A percentile compares a stretch with the other conserved stretches of the same genome.
Conservation (phyloP, 805 yeast species). For the Teunomyces funiuensis region DNA sequence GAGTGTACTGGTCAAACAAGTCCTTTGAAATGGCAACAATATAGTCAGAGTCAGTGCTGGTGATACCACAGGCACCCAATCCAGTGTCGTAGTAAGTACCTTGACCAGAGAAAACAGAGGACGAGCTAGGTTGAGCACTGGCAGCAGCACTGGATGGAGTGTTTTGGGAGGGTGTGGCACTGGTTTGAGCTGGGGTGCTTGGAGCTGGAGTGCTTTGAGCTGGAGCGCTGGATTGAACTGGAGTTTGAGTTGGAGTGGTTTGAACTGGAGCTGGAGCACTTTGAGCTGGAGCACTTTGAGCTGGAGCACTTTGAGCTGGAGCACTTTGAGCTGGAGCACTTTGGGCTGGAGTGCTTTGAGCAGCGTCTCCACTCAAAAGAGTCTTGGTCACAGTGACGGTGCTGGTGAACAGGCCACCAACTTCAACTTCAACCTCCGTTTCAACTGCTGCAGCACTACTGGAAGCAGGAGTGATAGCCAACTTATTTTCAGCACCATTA, state of each 20-base stretch:
- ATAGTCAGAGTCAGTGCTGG: constrained; percentile 45
- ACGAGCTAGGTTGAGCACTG: constrained; percentile 11
- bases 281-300: constrained; percentile 1
- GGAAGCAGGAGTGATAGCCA: background rate
- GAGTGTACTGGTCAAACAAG: constrained; percentile 36
- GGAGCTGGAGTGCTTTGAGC: constrained; percentile 15
- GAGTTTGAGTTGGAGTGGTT: background rate
- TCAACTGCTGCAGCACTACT: constrained; percentile 9
- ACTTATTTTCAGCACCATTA: constrained; percentile 12
- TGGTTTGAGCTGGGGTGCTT: constrained; percentile 5
- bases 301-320: constrained; percentile 3
- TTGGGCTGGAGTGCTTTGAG: background rate
- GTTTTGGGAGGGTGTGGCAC: constrained; percentile 8
- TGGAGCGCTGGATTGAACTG: constrained; percentile 13
- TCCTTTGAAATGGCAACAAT: constrained; percentile 53
- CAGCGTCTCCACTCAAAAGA: background rate
- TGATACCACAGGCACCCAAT: constrained; percentile 56
- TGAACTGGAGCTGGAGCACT: background rate
- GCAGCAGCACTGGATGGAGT: constrained; percentile 6
- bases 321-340: constrained; percentile 2
- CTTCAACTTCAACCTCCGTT: background rate
- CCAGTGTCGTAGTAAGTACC: constrained; percentile 51
- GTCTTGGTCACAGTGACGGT: constrained; percentile 1
- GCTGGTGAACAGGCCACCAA: background rate
- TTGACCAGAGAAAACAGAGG: constrained; percentile 33